phyloP scores from a whole-genome alignment of 1,139 yeast species.

The Saccharomyces pastorianus region DNA sequence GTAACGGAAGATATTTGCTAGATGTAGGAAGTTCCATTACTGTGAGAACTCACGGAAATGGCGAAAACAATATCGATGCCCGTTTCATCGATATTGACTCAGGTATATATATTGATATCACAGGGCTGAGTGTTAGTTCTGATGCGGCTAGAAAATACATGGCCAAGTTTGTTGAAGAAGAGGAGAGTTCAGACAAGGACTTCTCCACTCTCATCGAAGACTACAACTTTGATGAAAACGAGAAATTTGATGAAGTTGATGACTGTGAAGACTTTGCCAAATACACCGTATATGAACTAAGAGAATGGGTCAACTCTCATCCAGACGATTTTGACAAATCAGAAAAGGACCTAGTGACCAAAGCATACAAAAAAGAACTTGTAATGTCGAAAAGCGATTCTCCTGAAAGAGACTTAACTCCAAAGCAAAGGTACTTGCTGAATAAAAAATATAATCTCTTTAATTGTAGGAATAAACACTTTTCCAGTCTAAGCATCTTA shows the following conservation, averaged over 20 bases:
- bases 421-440: conserved; percentile 20
- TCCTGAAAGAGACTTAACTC: conserved; percentile 16
- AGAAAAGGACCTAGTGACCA: conserved; percentile 5
- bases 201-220: not conserved
- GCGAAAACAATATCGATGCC: conserved; percentile 68
- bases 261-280: conserved; percentile 12
- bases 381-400: conserved; percentile 3
- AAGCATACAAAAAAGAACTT: conserved; percentile 3
- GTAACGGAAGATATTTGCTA: conserved; percentile 49
- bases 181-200: not conserved
- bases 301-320: conserved; percentile 9
- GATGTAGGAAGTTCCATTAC: conserved; percentile 45
- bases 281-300: conserved; percentile 7
- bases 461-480: conserved; percentile 51
- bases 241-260: conserved; percentile 2
- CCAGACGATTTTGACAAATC: conserved; percentile 7
- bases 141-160: conserved; percentile 9
- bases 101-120: conserved; percentile 67
- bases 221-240: not conserved
- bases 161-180: conserved; percentile 5
- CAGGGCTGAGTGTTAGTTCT: conserved; percentile 41
- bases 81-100: conserved; percentile 69
- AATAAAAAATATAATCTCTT: conserved; percentile 29
- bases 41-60: conserved; percentile 37
- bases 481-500: conserved; percentile 38